These are phyloP conservation scores for Arachis hypogaea DNA, from an alignment of 306 rosid species.

Conservation along the genomic window DNA sequence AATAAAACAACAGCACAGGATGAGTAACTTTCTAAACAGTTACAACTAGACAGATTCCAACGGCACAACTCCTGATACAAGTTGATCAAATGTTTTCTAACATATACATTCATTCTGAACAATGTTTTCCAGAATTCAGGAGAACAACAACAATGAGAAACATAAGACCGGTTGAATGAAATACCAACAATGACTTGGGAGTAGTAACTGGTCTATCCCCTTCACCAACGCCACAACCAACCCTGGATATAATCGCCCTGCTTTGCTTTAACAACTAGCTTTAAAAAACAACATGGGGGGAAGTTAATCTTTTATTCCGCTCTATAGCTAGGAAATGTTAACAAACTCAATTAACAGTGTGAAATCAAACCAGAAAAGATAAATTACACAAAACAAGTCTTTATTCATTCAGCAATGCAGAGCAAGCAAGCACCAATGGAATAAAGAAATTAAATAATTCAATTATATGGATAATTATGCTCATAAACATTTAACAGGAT, in stretches of 20 bases:
- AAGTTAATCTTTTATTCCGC: background rate
- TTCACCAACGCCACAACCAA: background rate
- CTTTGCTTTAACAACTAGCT: background rate
- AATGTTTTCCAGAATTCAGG: conserved; percentile 16
- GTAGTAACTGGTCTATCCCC: background rate
- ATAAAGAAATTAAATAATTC: conserved; percentile 30
- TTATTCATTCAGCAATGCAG: conserved; percentile 24
- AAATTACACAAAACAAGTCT: conserved; percentile 1
- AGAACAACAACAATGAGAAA: conserved; percentile 9
- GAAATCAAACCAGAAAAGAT: background rate
- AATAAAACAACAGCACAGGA: conserved; percentile 14
- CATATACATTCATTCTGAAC: conserved; percentile 15
- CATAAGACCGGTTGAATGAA: conserved; percentile 7
- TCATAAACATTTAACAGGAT: conserved; percentile 25
- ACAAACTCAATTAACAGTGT: conserved; percentile 20
- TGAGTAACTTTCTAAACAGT: conserved; percentile 19
- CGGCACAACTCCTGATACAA: background rate
- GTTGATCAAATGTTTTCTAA: background rate
- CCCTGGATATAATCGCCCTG: conserved; percentile 1
- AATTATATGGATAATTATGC: background rate
- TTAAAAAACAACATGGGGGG: conserved; percentile 8
- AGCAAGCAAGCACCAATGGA: conserved; percentile 19
- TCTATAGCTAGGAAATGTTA: background rate
- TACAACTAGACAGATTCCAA: conserved; percentile 18
- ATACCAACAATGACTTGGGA: background rate